Evolutionary conservation across 208 protist species (phyloP).

Genomic region (Leishmania braziliensis): DNA sequence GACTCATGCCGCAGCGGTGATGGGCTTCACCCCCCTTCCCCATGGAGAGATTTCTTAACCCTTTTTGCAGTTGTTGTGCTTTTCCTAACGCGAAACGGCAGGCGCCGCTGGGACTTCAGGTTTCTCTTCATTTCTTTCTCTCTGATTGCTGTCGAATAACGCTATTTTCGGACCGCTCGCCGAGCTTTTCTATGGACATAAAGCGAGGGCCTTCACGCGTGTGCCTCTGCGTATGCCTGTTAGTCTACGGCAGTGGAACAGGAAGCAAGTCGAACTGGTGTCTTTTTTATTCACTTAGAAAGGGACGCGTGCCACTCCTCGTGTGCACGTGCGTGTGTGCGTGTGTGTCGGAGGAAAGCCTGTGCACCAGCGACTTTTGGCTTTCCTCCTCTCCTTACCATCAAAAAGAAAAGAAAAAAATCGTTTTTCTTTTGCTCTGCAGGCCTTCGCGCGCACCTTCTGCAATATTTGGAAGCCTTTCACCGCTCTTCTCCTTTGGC

Average conservation of each 20-base stretch:
- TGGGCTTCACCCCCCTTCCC: background rate
- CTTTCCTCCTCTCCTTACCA: background rate
- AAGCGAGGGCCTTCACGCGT: background rate
- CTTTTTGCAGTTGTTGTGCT: background rate
- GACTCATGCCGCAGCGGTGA: background rate
- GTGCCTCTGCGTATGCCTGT: background rate
- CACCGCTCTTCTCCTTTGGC: background rate
- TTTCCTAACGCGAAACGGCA: background rate
- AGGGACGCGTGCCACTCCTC: background rate
- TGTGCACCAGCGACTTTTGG: background rate
- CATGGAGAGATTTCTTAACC: background rate
- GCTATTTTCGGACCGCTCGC: background rate
- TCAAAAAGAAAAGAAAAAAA: background rate
- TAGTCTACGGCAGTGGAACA: background rate
- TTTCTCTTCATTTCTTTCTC: background rate
- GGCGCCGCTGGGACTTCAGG: background rate
- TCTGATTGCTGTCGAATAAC: background rate
- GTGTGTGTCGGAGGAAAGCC: background rate
- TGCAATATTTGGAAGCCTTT: background rate
- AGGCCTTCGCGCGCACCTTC: background rate
- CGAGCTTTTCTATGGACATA: background rate
- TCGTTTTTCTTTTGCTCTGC: background rate
- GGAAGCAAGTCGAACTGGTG: background rate
- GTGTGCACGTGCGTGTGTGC: background rate
- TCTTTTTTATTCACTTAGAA: background rate